These are phyloP conservation scores for Auxenochlorella pyrenoidosa DNA, from an alignment of 139 green algal species.

Conservation along the genomic window DNA sequence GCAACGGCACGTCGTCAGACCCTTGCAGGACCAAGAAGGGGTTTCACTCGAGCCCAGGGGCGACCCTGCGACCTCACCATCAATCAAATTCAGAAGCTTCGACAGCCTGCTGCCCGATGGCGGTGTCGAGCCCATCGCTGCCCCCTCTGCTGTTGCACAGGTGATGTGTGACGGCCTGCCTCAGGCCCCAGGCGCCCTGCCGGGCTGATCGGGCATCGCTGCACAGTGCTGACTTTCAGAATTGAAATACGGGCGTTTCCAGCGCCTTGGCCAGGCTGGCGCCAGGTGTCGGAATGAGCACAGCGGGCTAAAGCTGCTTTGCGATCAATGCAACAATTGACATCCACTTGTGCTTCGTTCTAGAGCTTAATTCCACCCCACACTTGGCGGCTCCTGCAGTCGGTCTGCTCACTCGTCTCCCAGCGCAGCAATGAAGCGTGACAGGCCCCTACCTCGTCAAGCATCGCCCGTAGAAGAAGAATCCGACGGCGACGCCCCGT, in stretches of 20 bases:
- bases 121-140: background rate
- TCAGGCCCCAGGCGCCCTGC: background rate
- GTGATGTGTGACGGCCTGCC: too few species aligned
- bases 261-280: background rate
- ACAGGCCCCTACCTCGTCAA: too few species aligned
- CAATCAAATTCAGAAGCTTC: slow-evolving; percentile 35
- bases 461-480: background rate
- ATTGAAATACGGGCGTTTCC: background rate
- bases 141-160: background rate
- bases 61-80: slow-evolving; percentile 4
- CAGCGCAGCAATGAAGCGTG: background rate
- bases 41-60: too few species aligned
- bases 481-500: background rate
- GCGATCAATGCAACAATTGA: too few species aligned
- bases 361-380: too few species aligned
- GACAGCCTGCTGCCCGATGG: slow-evolving; percentile 14
- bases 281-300: too few species aligned
- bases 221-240: background rate
- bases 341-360: too few species aligned
- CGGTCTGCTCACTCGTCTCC: background rate
- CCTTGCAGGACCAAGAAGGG: too few species aligned
- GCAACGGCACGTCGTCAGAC: too few species aligned
- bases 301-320: too few species aligned
- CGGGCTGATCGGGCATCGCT: background rate
- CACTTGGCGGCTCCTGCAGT: too few species aligned